Evolutionary conservation across 2,329 filamentous ascomycete species (phyloP), one percentile per base, ranked within the genome.

Genomic region (Fusarium tjaetaba): DNA sequence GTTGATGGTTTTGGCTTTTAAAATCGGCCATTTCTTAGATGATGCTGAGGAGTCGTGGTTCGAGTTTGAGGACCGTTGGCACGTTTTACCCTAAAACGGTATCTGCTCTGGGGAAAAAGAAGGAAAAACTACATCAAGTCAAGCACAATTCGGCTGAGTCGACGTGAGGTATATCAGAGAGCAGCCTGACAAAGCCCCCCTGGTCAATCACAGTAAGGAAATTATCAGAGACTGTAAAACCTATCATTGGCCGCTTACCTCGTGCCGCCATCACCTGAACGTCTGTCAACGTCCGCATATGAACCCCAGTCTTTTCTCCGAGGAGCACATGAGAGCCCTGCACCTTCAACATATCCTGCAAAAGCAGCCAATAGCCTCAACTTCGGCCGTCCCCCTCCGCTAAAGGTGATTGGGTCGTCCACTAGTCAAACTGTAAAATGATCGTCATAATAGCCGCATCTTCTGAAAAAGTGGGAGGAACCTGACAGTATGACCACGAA

Each of bases 41-140:
- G 3, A 20, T n/a, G 2, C 1, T 0, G 4, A 4, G 11, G 9
- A 24, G 4, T 6, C 4, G 15, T 6, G 18, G 5, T 20, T 15
- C 1, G 22, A 24, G 4, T 20, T 15, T 0, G 22, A 22, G 5
- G 15, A n/a, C 11, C 2, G 9, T 28, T 26, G 22, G 4, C 1
- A 4, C 5, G 1, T 24, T 30, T 1, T 18, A 34, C 22, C 32
- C 42, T 59, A 5, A 38, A 49, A 70, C n/a, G 42, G 18, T 13
- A 9, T 22, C 0, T 15, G 8, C 7, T 30, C 5, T 0, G 9
- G n/a, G 14, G 14, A 3, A 15, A 10, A 24, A 13, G 46, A 46
- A 5, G 4, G 3, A 30, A 36, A 34, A 26, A 9, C 1, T 11
- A 11, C 6, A n/a, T 36, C 4, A 20, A 24, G 28, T 11, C n/a